A percentile compares a stretch with the other conserved stretches of the same genome.
Conservation (phyloP, 2,329 filamentous ascomycete species). For the Lojkania enalia region DNA sequence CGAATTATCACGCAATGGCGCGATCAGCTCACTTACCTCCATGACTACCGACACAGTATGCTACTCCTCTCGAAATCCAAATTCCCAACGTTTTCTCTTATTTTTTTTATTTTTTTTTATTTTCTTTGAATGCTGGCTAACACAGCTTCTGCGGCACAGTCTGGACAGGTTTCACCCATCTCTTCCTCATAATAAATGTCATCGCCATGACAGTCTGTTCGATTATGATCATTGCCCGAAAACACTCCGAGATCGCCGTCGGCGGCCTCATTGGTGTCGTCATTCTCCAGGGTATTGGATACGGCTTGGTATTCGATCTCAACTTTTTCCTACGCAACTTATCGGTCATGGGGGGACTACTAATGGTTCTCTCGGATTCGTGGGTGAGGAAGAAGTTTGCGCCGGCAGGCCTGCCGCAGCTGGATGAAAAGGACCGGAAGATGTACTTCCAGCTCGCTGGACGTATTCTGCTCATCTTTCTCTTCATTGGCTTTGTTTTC, state of each 20-base stretch:
- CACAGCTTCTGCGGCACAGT: slow-evolving; percentile 59
- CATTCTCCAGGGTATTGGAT: slow-evolving; percentile 89
- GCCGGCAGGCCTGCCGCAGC: slow-evolving; percentile 87
- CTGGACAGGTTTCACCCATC: slow-evolving; percentile 81
- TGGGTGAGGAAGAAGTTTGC: slow-evolving; percentile 98
- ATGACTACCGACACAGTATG: slow-evolving; percentile 88
- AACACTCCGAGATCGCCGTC: slow-evolving; percentile 91
- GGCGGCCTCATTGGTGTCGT: slow-evolving; percentile 88
- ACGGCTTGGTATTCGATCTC: slow-evolving; percentile 96
- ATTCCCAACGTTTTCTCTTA: too few relatives aligned
- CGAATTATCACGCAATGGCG: slow-evolving; percentile 97
- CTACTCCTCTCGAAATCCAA: background rate
- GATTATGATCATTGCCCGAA: slow-evolving; percentile 83
- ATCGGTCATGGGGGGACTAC: slow-evolving; percentile 91
- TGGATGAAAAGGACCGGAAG: slow-evolving; percentile 99
- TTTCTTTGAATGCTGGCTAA: background rate
- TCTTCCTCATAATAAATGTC: slow-evolving; percentile 91
- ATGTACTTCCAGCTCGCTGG: slow-evolving; percentile 99
- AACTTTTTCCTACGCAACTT: slow-evolving; percentile 99
- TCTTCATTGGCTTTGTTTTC: slow-evolving; percentile 96
- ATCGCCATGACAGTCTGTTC: slow-evolving; percentile 84
- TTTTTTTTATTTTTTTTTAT: too few relatives aligned
- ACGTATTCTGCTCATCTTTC: slow-evolving; percentile 92
- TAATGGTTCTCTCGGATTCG: slow-evolving; percentile 97
- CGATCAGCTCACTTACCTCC: slow-evolving; percentile 91